Percentiles rank a stretch among this genome's conserved stretches.
Evolutionary conservation across 345 rosid genomes (phyloP).

Genomic region (Salix koriyanagi): DNA sequence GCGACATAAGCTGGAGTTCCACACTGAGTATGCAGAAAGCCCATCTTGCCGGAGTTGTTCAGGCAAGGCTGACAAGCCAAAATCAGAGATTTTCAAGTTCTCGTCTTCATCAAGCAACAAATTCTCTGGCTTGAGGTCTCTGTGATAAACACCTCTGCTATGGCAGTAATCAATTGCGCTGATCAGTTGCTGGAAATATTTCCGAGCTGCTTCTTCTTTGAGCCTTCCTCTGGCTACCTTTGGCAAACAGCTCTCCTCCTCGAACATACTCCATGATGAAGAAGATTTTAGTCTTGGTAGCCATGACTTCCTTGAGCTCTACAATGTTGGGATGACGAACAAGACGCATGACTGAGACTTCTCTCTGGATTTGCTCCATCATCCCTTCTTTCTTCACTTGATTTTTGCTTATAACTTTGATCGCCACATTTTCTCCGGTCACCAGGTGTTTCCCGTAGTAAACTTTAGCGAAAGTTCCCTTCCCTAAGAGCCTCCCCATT

Average conservation of each 20-base stretch:
- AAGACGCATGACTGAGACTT: background rate
- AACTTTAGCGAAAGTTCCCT: background rate
- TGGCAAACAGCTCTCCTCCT: background rate
- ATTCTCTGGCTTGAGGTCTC: background rate
- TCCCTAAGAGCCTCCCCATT: background rate
- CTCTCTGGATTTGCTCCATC: background rate
- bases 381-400: background rate
- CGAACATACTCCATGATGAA: slow-evolving; percentile 1
- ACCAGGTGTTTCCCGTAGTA: background rate
- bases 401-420: background rate
- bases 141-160: background rate
- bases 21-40: background rate
- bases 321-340: background rate
- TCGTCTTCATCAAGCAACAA: background rate
- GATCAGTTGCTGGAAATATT: background rate
- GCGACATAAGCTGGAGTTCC: background rate
- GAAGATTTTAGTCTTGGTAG: background rate
- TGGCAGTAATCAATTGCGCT: background rate
- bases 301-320: slow-evolving; percentile 1
- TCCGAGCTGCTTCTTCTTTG: background rate
- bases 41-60: background rate
- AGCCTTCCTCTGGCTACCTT: background rate
- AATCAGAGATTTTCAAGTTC: background rate
- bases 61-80: background rate
- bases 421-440: background rate